These are phyloP conservation scores for Rubia yunnanensis DNA, from an alignment of 257 asterid species.

Conservation along the genomic window DNA sequence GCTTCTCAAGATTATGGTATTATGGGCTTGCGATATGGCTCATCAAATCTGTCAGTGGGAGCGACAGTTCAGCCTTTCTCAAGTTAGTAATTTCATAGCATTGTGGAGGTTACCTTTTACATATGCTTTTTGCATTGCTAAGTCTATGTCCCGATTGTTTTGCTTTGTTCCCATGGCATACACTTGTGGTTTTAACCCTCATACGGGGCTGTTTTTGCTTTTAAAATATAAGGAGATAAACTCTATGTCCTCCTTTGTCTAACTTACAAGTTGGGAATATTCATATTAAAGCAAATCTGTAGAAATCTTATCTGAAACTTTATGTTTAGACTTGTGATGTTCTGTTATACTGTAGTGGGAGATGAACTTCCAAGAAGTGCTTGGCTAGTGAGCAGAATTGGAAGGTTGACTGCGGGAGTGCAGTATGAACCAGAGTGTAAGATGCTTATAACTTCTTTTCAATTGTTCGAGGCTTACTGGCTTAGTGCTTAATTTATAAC, in stretches of 20 bases:
- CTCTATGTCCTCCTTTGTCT: background rate
- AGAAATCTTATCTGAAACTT: background rate
- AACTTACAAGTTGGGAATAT: background rate
- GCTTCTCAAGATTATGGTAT: constrained; percentile 64
- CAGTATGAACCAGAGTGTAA: constrained; percentile 82
- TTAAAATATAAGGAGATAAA: background rate
- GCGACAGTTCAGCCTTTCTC: constrained; percentile 64
- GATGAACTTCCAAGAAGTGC: constrained; percentile 72
- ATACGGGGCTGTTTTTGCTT: too few species aligned
- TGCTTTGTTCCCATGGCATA: background rate
- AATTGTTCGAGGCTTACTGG: background rate
- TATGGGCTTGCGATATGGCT: constrained; percentile 93
- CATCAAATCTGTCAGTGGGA: constrained; percentile 74
- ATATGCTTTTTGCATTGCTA: constrained; percentile 4
- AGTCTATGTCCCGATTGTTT: background rate
- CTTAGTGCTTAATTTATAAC: background rate
- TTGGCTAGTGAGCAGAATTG: constrained; percentile 89
- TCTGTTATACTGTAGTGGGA: constrained; percentile 30
- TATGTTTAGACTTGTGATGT: constrained; percentile 1
- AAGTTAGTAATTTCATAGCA: constrained; percentile 31
- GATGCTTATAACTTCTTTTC: constrained; percentile 14
- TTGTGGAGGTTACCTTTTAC: constrained; percentile 1
- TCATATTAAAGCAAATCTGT: background rate
- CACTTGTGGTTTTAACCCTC: background rate
- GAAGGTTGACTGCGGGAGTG: constrained; percentile 86